Evolutionary conservation across 1,284 basidiomycete species (phyloP).

Genomic region (Cryptococcus floricola): DNA sequence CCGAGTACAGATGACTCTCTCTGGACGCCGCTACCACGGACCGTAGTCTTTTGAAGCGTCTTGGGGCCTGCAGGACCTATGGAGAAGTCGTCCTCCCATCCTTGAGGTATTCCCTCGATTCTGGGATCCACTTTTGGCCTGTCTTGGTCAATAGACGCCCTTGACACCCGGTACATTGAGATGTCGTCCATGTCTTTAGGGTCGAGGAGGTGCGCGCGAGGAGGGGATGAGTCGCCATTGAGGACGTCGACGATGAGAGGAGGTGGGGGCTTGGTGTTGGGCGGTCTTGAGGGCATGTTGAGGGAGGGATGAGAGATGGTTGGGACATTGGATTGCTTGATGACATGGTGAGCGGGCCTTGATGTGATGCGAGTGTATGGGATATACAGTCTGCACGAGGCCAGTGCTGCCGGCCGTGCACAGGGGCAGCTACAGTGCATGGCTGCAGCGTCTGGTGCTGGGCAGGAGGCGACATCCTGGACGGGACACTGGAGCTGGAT

Average conservation of each 20-base stretch:
- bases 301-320: no score
- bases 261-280: neutral
- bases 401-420: no score
- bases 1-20: neutral
- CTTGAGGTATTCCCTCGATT: constrained; percentile 24
- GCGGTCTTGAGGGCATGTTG: neutral
- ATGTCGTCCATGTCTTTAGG: neutral
- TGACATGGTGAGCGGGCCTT: no score
- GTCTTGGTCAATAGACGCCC: constrained; percentile 6
- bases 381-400: no score
- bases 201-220: neutral
- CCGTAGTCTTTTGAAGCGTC: neutral
- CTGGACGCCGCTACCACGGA: neutral
- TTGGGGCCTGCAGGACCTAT: neutral
- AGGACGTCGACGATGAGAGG: constrained; percentile 4
- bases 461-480: no score
- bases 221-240: constrained; percentile 1
- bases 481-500: no score
- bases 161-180: neutral
- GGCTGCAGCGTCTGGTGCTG: no score
- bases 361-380: no score
- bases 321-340: no score
- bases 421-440: no score
- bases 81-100: constrained; percentile 22
- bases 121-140: constrained; percentile 12